Percentiles rank a stretch among this genome's conserved stretches.
These are phyloP conservation scores for Penicillium samsonianum DNA, from an alignment of 495 filamentous ascomycete species.

Conservation along the genomic window DNA sequence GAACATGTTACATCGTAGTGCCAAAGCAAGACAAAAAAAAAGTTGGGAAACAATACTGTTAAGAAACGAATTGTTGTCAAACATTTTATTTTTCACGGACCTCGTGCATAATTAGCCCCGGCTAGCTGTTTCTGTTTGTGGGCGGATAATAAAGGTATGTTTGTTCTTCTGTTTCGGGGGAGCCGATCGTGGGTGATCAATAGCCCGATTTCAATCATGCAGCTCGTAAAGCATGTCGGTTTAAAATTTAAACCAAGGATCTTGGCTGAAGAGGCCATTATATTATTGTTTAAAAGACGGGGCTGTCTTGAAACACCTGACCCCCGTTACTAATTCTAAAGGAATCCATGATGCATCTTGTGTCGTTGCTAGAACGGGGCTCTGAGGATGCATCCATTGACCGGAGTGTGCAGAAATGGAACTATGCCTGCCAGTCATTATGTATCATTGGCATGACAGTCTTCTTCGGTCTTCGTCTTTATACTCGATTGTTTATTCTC, in stretches of 20 bases:
- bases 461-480: conserved; percentile 29
- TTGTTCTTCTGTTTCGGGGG: background rate
- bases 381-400: conserved; percentile 14
- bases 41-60: background rate
- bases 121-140: no score
- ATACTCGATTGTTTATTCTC: conserved; percentile 26
- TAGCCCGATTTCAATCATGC: background rate
- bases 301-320: background rate
- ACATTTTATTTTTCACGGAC: background rate
- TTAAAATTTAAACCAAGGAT: background rate
- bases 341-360: background rate
- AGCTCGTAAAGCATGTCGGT: background rate
- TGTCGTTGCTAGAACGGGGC: conserved; percentile 10
- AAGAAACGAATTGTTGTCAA: background rate
- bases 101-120: background rate
- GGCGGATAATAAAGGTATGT: background rate
- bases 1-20: background rate
- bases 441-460: conserved; percentile 30
- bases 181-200: conserved; percentile 4
- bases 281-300: background rate
- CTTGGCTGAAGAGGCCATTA: background rate
- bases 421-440: conserved; percentile 30
- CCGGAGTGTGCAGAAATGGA: conserved; percentile 27
- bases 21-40: background rate
- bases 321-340: background rate